Conservation (phyloP, 805 yeast genomes). For the Yarrowia porcina region DNA sequence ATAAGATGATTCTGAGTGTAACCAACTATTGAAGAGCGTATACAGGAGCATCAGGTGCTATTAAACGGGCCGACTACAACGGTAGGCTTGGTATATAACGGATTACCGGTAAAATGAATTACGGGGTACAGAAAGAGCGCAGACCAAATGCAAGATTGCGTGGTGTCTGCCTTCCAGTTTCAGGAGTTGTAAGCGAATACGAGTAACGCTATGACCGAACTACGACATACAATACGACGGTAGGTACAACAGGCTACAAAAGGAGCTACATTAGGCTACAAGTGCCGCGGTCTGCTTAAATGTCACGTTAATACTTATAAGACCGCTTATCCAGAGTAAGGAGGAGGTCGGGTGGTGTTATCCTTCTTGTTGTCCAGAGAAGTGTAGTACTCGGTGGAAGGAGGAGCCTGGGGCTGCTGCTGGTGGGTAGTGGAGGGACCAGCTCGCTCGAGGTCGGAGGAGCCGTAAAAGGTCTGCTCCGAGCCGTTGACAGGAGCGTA, state of each 20-base stretch:
- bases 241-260: too few relatives aligned
- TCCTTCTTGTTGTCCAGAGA: conserved; percentile 16
- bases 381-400: conserved; percentile 19
- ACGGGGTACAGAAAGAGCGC: not conserved
- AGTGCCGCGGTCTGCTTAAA: too few relatives aligned
- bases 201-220: too few relatives aligned
- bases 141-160: not conserved
- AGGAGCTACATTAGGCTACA: too few relatives aligned
- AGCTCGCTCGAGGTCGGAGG: conserved; percentile 24
- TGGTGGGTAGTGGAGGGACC: not conserved
- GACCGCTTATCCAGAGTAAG: conserved; percentile 15
- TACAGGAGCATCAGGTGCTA: not conserved
- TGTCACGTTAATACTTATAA: not conserved
- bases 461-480: conserved; percentile 16
- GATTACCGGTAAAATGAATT: not conserved
- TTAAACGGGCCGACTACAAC: not conserved
- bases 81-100: not conserved
- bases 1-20: not conserved
- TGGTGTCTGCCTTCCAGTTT: not conserved
- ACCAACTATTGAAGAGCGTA: not conserved
- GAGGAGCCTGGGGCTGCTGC: conserved; percentile 21
- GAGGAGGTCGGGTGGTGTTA: conserved; percentile 16
- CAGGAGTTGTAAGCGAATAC: not conserved
- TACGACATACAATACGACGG: too few relatives aligned
- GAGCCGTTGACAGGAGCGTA: conserved; percentile 9